A percentile compares a stretch with the other conserved stretches of the same genome.
These are phyloP conservation scores for Pseudocohnilembus persalinus DNA, from an alignment of 169 alveolate species.

Conservation along the genomic window DNA sequence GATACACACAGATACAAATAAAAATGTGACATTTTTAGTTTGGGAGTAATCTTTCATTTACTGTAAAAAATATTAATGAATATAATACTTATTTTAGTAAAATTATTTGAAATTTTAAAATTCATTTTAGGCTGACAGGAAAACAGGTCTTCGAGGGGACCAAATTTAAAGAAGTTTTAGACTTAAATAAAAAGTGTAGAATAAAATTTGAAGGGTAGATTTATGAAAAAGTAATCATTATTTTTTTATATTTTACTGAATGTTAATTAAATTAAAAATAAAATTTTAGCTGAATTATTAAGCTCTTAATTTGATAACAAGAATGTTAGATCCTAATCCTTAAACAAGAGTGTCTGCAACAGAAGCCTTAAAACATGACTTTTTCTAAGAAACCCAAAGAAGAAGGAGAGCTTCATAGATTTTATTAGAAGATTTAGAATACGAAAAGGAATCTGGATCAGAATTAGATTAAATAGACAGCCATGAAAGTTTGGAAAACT, in stretches of 20 bases:
- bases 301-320: conserved; percentile 16
- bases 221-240: neutral
- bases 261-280: neutral
- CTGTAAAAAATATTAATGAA: neutral
- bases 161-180: conserved; percentile 9
- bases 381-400: neutral
- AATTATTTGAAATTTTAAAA: no score
- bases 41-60: conserved; percentile 17
- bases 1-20: conserved; percentile 33
- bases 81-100: neutral
- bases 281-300: conserved; percentile 9
- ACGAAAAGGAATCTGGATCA: neutral
- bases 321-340: conserved; percentile 19
- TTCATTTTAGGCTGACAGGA: conserved; percentile 5
- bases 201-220: conserved; percentile 6
- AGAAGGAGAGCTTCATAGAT: neutral
- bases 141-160: conserved; percentile 8
- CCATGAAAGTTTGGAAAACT: neutral
- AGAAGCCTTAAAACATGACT: conserved; percentile 24
- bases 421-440: neutral
- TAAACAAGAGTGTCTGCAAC: conserved; percentile 9
- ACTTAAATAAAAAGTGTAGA: conserved; percentile 9
- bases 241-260: neutral
- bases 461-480: neutral
- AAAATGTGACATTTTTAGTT: conserved; percentile 30